Evolutionary conservation across 495 filamentous ascomycete genomes (phyloP), one percentile per base, ranked within the genome.

Genomic region (Sabuloglossum arenarium): DNA sequence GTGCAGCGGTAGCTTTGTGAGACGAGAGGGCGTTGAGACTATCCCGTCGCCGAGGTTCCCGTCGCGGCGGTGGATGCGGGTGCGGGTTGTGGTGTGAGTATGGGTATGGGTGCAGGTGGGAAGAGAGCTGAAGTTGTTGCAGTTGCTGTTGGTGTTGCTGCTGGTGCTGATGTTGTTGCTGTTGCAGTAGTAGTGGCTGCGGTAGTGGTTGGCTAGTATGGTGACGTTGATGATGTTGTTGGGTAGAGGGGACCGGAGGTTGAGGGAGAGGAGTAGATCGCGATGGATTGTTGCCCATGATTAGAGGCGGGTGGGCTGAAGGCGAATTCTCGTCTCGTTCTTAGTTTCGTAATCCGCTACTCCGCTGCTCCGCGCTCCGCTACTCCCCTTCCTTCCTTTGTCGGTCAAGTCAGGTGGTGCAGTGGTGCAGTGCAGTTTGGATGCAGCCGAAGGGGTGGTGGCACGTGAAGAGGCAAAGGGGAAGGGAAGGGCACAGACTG

Each of bases 221-320:
- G 58, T 56, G 34, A 12, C 53, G 37, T 14, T 25, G 32, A n/a
- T 39, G 54, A 11, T 56, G 49, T 3, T 19, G 49, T 27, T 45
- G 32, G 19, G 42, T 21, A 8, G 43, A 1, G 32, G 32, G 56
- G 34, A 53, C 34, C 51, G 43, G 62, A 54, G 24, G 62, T 49
- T 58, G 60, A 54, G 25, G 21, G 21, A 34, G 50, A 31, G 19
- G 58, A 27, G 59, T 52, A 11, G 62, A 43, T 53, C 64, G 64
- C 29, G 64, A 66, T 16, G 59, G 52, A 59, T 65, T 64, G 43
- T 66, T 64, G 23, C 64, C 64, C 64, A 66, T 59, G 32, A 54
- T 24, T 8, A n/a, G 51, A 28, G 45, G 10, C 9, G 34, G 34
- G 34, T 14, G 10, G 34, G 30, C n/a, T n/a, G 34, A 37, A 37